These are phyloP conservation scores for Saussurea involucrata DNA, from an alignment of 129 eudicot genomes.

Conservation along the genomic window DNA sequence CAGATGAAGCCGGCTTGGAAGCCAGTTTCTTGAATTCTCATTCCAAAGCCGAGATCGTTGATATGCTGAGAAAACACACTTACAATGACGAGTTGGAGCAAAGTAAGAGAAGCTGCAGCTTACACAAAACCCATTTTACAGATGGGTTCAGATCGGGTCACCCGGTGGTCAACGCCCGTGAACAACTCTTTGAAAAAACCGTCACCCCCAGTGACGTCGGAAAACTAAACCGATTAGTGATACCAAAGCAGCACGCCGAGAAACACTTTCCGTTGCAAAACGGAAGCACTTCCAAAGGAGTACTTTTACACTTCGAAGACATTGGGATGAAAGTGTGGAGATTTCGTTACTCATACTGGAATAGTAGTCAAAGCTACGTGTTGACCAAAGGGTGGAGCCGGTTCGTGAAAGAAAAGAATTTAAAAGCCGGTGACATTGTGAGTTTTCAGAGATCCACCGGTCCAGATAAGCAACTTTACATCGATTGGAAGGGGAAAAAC, in stretches of 20 bases:
- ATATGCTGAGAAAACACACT: conserved; percentile 86
- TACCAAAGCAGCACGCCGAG: conserved; percentile 94
- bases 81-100: conserved; percentile 83
- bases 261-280: conserved; percentile 75
- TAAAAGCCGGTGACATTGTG: conserved; percentile 79
- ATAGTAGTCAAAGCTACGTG: conserved; percentile 85
- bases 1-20: conserved; percentile 36
- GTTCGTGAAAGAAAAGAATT: conserved; percentile 78
- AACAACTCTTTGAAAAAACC: conserved; percentile 60
- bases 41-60: conserved; percentile 83
- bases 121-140: background rate
- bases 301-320: conserved; percentile 75
- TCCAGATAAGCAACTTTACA: conserved; percentile 62
- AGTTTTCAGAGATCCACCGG: conserved; percentile 67
- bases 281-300: conserved; percentile 56
- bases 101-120: conserved; percentile 33
- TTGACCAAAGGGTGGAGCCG: conserved; percentile 95
- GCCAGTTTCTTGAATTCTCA: conserved; percentile 50
- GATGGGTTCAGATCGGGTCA: conserved; percentile 32
- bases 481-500: conserved; percentile 56
- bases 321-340: conserved; percentile 79
- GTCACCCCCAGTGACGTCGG: conserved; percentile 95
- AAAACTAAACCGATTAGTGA: conserved; percentile 73
- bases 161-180: conserved; percentile 27
- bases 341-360: conserved; percentile 87